Evolutionary conservation across 1,139 yeast species (phyloP), one percentile per base, ranked within the genome.

Genomic region (Meyerozyma smithsonii): DNA sequence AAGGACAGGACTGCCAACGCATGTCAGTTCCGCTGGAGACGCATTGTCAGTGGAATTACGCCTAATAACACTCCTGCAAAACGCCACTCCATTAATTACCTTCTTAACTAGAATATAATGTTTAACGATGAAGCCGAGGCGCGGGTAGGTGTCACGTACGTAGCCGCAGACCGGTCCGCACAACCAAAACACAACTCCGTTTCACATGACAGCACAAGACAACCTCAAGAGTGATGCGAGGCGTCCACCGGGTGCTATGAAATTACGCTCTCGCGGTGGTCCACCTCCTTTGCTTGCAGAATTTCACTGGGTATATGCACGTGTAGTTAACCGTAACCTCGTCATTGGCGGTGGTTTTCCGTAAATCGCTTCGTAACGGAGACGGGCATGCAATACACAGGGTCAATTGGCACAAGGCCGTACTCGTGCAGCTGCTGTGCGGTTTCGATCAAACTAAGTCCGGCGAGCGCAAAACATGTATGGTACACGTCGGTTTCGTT

Each of bases 401-500:
- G 97, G 58, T 89, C 94, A 19, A 94, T 76, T 5, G 70, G 69
- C 12, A 63, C 70, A 30, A 92, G 65, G 32, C 53, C 54, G 39
- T 59, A 66, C 44, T 56, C 43, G 61, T 65, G 35, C 15, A 14
- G 17, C 12, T 26, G 11, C 43, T 64, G 74, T 5, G 84, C 84
- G 59, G 11, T 30, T 18, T 30, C 21, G 17, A 90, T 69, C 42
- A 92, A 58, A 51, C 95, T 82, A 40, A 94, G 68, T 0, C 96
- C 98, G 0, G 96, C 81, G 21, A 92, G 66, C 1, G 96, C 96
- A 63, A 92, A 92, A 32, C 85, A 72, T 0, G 98, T 92, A 56
- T 92, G 99, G 56, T 79, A 92, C 0, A 94, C 92, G 56, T 92
- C 99, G 1, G 84, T 89, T 61, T 84, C 89, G 56, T 92, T 90